phyloP scores from a whole-genome alignment of 192 early-diverging fungal genomes.

The Mortierella hygrophila region DNA sequence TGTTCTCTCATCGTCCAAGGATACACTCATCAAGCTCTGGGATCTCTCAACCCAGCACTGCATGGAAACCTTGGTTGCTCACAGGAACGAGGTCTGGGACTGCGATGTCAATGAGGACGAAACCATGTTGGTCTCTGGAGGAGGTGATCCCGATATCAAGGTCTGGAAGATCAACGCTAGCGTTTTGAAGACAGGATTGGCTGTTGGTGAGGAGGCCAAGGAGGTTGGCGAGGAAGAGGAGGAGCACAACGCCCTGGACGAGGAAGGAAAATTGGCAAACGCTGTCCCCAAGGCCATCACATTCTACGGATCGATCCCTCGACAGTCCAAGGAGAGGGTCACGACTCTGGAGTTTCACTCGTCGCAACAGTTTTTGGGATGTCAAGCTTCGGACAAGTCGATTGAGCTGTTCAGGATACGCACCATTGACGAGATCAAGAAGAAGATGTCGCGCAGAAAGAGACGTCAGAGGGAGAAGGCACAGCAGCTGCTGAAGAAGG shows the following conservation, averaged over 20 bases:
- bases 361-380: conserved; percentile 82
- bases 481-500: conserved; percentile 62
- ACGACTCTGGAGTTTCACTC: conserved; percentile 84
- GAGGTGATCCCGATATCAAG: conserved; percentile 85
- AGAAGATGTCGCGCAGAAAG: conserved; percentile 84
- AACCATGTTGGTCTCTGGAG: conserved; percentile 84
- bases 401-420: conserved; percentile 90
- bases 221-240: conserved; percentile 59
- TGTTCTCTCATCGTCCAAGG: conserved; percentile 92
- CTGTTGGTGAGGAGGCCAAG: conserved; percentile 54
- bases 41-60: conserved; percentile 95
- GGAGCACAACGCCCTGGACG: not conserved
- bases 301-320: conserved; percentile 81
- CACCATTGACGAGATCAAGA: conserved; percentile 83
- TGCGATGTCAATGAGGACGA: conserved; percentile 78
- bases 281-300: conserved; percentile 75
- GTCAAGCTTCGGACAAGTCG: conserved; percentile 81
- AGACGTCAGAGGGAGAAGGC: conserved; percentile 84
- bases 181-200: conserved; percentile 69
- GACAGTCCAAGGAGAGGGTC: conserved; percentile 86
- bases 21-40: conserved; percentile 97
- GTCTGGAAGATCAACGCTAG: conserved; percentile 88
- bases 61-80: conserved; percentile 92
- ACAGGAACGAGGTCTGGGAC: conserved; percentile 95
- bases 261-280: conserved; percentile 22